Base-by-base conservation (phyloP, 1,284 basidiomycete genomes). In the Termitomyces sp. region DNA sequence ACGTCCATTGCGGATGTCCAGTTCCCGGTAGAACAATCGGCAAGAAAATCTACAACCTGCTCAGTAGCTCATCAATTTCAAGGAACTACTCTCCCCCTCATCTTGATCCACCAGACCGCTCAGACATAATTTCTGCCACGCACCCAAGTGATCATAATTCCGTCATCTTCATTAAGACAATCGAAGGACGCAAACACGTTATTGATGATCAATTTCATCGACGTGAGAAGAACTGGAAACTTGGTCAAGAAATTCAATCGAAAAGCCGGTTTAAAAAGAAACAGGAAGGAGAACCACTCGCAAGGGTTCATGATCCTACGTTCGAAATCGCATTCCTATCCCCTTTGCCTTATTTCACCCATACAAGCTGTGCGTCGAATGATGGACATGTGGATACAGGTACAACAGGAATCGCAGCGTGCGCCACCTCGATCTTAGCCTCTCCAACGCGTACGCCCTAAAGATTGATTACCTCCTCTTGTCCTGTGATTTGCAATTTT, bases 111-210 rank as follows among this genome's bases (percentile, higher is more conserved):
- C 62, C 63, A 1, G 42, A 57, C 10, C 52, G 54, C 8, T 48
- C 55, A 8, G 64, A 61, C 31, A 56, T 67, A 34, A 61, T 60
- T 24, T 57, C 61, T 0, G 68, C 66, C 3, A 75, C 71, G 0
- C 74, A 76, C 49, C 64, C 73, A 1, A 71, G 71, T 49, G 70
- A 76, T 51, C 74, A 75, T 59, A 75, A 73, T 41, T 64, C 73
- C 0, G 67, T 74, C 14, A 7, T 68, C 59, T 53, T 55, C 61
- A 2, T 59, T 1, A 37, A 30, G 13, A 38, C 18, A 18, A 1
- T 10, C 3, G 26, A 39, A 38, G 34, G 1, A 11, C 46, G 35
- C 24, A 38, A 24, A 14, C 26, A 5, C 35, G 34, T n/a, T 26
- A 8, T 28, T 5, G 16, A 28, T 9, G 46, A 47, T 35, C 46